Evolutionary conservation across 441 rosid species (phyloP), one percentile per base, ranked within the genome.

Genomic region (Erysimum cheiri): DNA sequence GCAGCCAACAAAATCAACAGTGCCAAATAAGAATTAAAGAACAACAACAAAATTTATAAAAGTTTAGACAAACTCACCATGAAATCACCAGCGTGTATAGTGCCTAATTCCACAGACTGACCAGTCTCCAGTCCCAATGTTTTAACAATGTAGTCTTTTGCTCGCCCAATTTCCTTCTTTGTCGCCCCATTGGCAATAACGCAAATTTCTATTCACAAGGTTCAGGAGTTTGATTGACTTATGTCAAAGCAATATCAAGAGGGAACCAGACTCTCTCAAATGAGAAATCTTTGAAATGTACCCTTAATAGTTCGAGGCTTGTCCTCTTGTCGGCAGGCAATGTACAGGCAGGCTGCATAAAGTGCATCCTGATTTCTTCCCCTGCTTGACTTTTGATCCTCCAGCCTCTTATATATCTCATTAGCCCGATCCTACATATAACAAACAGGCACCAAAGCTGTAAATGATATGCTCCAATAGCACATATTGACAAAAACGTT

Each of bases 351-450:
- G 71, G 98, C 98, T 80, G 98, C 98, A 85, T 91, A 79, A 64
- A 93, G 79, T 7, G 98, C 98, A 55, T 93, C 98, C 82, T 93
- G 98, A 81, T 93, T 93, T 81, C 98, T 89, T 78, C 97, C 98
- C 84, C 97, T 91, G 61, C 96, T 93, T 59, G 98, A 91, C 82
- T 93, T 93, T 64, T 91, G 96, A 73, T 93, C 98, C 81, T 93
- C 97, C 64, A 91, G 91, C 79, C 86, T 89, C 84, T 93, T 93
- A 72, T 81, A 91, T 72, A 91, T 91, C 88, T 91, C 98, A 74
- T 91, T 93, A n/a, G 98, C 98, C 37, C 96, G 95, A 74, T 91
- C 97, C 98, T 92, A 76, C 69, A 80, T 8, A 54, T 11, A 7
- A 29, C 14, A 32, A 3, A 55, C 12, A 3, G 0, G 15, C 60